These are phyloP conservation scores for Heritiera fomes DNA, from an alignment of 345 rosid genomes.

Conservation along the genomic window DNA sequence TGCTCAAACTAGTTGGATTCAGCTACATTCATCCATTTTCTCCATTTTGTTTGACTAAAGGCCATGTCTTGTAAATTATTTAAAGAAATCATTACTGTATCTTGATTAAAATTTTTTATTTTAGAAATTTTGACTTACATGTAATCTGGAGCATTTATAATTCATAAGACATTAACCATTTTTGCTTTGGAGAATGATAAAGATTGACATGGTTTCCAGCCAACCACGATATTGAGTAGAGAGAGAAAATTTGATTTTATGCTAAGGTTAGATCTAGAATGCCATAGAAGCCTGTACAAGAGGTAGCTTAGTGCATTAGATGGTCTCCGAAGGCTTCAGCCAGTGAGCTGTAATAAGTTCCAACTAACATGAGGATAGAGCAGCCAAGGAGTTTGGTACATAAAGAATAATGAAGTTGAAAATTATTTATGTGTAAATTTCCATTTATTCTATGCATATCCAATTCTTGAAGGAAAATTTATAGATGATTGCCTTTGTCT, in stretches of 20 bases:
- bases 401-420: constrained; percentile 5
- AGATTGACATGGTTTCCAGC: background rate
- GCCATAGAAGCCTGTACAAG: background rate
- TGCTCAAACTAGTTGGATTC: background rate
- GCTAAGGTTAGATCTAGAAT: background rate
- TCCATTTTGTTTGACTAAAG: constrained; percentile 3
- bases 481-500: background rate
- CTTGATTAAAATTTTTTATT: background rate
- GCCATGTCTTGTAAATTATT: background rate
- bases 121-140: background rate
- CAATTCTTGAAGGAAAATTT: background rate
- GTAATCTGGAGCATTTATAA: background rate
- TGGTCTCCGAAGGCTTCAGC: constrained; percentile 14
- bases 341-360: background rate
- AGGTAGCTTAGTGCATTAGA: constrained; percentile 1
- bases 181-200: background rate
- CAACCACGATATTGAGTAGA: background rate
- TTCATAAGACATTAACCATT: background rate
- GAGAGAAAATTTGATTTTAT: background rate
- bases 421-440: background rate
- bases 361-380: constrained; percentile 7
- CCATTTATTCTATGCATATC: background rate
- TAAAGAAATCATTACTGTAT: background rate
- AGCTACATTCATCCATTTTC: background rate
- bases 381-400: background rate